These are phyloP conservation scores for Phytophthora sojae DNA, from an alignment of 352 stramenopile genomes.

Conservation along the genomic window DNA sequence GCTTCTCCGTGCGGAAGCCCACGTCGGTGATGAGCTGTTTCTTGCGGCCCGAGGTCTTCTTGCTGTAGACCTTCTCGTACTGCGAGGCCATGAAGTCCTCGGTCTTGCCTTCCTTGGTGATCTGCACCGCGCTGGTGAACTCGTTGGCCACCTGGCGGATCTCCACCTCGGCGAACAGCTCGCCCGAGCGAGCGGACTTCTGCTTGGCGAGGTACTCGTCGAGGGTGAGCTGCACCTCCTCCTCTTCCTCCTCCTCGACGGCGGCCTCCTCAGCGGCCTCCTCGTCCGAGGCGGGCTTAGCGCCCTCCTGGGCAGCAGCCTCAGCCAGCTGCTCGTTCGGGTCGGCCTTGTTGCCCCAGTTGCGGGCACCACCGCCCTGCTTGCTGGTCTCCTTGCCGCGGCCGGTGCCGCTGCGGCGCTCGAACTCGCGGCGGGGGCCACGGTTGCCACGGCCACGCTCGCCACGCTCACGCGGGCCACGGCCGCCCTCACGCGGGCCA, in stretches of 20 bases:
- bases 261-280: slow-evolving; percentile 55
- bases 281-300: slow-evolving; percentile 59
- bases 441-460: slow-evolving; percentile 61
- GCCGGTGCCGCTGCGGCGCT: slow-evolving; percentile 95
- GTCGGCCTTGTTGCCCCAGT: slow-evolving; percentile 97
- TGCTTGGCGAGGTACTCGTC: slow-evolving; percentile 89
- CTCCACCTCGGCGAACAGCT: slow-evolving; percentile 86
- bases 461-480: slow-evolving; percentile 48
- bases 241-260: slow-evolving; percentile 79
- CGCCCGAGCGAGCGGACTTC: slow-evolving; percentile 69
- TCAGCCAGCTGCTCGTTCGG: slow-evolving; percentile 86
- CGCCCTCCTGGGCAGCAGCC: slow-evolving; percentile 63
- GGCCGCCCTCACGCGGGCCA: slow-evolving; percentile 55
- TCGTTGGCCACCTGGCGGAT: slow-evolving; percentile 91
- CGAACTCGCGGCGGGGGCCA: slow-evolving; percentile 88
- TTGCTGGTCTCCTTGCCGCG: slow-evolving; percentile 97
- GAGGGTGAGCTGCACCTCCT: slow-evolving; percentile 85
- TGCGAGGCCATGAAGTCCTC: slow-evolving; percentile 88
- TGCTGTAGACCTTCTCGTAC: slow-evolving; percentile 95
- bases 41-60: slow-evolving; percentile 96
- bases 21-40: slow-evolving; percentile 92
- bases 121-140: slow-evolving; percentile 77
- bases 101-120: slow-evolving; percentile 90
- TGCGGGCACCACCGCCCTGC: slow-evolving; percentile 93
- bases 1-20: slow-evolving; percentile 78